These are phyloP conservation scores for Penicillium concentricum DNA, from an alignment of 2,329 filamentous ascomycete species.

Conservation along the genomic window DNA sequence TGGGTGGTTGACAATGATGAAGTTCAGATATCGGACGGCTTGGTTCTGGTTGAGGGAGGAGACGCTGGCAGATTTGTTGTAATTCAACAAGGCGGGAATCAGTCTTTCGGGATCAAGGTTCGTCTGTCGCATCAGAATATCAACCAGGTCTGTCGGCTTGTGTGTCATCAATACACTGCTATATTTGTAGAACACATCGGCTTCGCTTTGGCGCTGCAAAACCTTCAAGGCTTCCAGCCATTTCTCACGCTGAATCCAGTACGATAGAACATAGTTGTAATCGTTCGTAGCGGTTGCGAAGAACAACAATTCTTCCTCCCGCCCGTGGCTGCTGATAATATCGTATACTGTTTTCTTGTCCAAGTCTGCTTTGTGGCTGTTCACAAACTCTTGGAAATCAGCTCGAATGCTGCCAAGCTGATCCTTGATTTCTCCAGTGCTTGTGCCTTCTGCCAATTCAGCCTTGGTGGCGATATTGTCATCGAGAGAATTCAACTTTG, in stretches of 20 bases:
- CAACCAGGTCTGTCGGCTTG: constrained; percentile 79
- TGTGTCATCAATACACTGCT: constrained; percentile 96
- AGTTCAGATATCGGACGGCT: constrained; percentile 88
- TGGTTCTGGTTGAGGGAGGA: constrained; percentile 72
- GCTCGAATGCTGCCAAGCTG: constrained; percentile 68
- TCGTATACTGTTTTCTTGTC: constrained; percentile 93
- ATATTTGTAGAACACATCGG: constrained; percentile 93
- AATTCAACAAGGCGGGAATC: constrained; percentile 90
- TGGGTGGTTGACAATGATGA: constrained; percentile 80
- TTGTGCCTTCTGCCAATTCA: constrained; percentile 71
- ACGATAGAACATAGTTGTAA: constrained; percentile 90
- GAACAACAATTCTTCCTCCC: constrained; percentile 87
- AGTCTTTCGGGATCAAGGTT: constrained; percentile 82
- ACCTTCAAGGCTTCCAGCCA: constrained; percentile 86
- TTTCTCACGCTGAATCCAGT: constrained; percentile 94
- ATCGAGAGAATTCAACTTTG: constrained; percentile 89
- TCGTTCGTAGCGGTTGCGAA: constrained; percentile 88
- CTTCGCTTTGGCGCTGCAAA: constrained; percentile 87
- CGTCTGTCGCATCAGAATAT: constrained; percentile 88
- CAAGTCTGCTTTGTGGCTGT: constrained; percentile 79
- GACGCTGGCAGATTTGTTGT: constrained; percentile 72
- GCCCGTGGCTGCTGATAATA: constrained; percentile 89
- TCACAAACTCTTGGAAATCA: constrained; percentile 87
- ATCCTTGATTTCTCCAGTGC: constrained; percentile 64
- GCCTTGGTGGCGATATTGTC: constrained; percentile 90